Base-by-base conservation (phyloP, 2,329 filamentous ascomycete genomes). In the Cercospora brassicicola region DNA sequence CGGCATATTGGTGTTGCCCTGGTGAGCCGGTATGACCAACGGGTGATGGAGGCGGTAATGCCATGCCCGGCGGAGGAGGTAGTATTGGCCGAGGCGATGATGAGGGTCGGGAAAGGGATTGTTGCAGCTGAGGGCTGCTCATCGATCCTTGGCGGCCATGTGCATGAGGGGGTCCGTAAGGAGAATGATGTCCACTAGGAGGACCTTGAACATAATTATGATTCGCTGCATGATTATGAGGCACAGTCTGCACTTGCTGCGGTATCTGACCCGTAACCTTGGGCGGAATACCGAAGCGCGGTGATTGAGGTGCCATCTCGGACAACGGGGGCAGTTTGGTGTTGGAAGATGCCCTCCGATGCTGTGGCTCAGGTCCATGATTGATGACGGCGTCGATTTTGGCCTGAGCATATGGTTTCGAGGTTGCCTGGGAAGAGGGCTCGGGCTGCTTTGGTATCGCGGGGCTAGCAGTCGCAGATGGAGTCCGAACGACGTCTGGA, bases 321-420 rank as follows among this genome's bases (percentile, higher is more conserved):
- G 77, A 78, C 8, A 79, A 67, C 0, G 77, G 77, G 26, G 78
- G 78, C 26, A 79, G 69, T 20, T 74, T 71, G 2, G 75, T 78
- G 36, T 74, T 76, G 5, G 76, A 77, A 23, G 76, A 75, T 18
- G 72, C 70, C 48, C 75, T 66, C 4, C 72, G 73, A 67, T 78
- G 76, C n/a, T 77, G 74, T 53, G 81, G 76, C 33, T 78, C 78
- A 23, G 75, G 73, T 53, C 72, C 75, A 73, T 78, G 74, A 66
- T 80, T 80, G 60, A 76, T 78, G 28, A 79, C 72, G 7, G 77
- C 74, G 71, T 78, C 78, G 48, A 80, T 79, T 67, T 73, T 78
- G 2, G 74, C 73, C 51, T 76, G 75, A 9, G 74, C 73, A 67
- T 75, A 77, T 30, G 70, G 69, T 59, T 75, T 76, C 2, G 69